Base-by-base conservation (phyloP, 2,329 filamentous ascomycete species). In the Botryosphaeria dothidea region DNA sequence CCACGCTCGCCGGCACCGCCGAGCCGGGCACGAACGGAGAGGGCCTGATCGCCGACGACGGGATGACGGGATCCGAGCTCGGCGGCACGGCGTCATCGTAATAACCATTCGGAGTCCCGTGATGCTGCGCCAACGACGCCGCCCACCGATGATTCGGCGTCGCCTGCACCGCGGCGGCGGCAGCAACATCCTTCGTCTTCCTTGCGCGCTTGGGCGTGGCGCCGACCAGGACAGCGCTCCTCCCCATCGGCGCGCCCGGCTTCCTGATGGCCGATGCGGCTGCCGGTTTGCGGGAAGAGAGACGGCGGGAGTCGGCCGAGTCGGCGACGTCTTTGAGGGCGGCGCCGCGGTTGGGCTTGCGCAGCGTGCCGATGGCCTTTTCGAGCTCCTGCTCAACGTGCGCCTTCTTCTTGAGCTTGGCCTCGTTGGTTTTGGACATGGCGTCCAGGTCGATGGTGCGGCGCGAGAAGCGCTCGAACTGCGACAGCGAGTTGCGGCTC, bases 341-440 rank as follows among this genome's bases (percentile, higher is more conserved):
- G 45, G 90, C 82, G 23, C 86, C 84, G 51, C 92, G 86, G 71
- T 94, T 93, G 0, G 92, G 92, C 75, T 89, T 92, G 74, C 90
- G 89, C 46, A 94, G 75, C 9, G 88, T 85, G 5, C 85, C 86
- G 57, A 95, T 93, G 8, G 92, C 92, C 66, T 92, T 86, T 69
- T 87, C 86, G 36, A 94, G 77, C 71, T 93, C 89, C 29, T 88
- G 86, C 54, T 92, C 87, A 1, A 92, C 83, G 23, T 85, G 78
- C 2, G 88, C 88, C 72, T 90, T 89, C 74, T 87, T 90, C 70
- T 81, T 86, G 34, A 85, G 82, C 75, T 86, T 91, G 1, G 79
- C 74, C 64, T 88, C 86, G 2, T 83, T 83, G 31, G 82, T 75
- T 38, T 80, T 83, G 29, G 81, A 82, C 67, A 84, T 80, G 69